Conservation (phyloP, 1,139 yeast genomes). For the Kurtzmaniella quercitrusa region DNA sequence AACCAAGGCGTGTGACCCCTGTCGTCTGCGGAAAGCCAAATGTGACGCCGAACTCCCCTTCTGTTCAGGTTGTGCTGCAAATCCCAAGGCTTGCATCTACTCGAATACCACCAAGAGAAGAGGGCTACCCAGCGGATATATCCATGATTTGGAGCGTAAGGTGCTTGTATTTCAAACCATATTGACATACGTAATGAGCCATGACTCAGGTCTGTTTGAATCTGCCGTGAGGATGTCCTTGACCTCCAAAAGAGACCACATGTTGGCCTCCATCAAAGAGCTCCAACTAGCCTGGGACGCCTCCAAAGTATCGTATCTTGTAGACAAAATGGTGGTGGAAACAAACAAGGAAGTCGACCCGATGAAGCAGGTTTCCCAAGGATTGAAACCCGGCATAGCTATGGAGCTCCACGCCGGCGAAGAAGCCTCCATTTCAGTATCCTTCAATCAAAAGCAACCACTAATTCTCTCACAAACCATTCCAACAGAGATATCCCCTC, state of each 20-base stretch:
- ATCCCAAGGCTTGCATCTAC: constrained; percentile 14
- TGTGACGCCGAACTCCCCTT: constrained; percentile 21
- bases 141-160: constrained; percentile 19
- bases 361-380: constrained; percentile 8
- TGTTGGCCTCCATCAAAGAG: not conserved
- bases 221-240: not conserved
- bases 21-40: constrained; percentile 20
- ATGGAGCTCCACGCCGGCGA: not conserved
- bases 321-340: constrained; percentile 11
- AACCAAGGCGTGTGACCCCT: constrained; percentile 22
- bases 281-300: constrained; percentile 13
- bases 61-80: constrained; percentile 16
- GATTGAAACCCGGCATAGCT: constrained; percentile 2
- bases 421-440: not conserved
- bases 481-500: not conserved
- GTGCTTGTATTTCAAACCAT: constrained; percentile 16
- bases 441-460: not conserved
- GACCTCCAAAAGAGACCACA: not conserved
- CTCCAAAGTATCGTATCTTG: constrained; percentile 7
- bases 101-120: constrained; percentile 17
- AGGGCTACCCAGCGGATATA: constrained; percentile 22
- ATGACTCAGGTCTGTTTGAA: not conserved
- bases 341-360: constrained; percentile 10
- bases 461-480: not conserved
- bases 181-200: constrained; percentile 7